Evolutionary conservation across 768 basidiomycete genomes (phyloP), one percentile per base, ranked within the genome.

Genomic region (Hemileccinum impolitum): DNA sequence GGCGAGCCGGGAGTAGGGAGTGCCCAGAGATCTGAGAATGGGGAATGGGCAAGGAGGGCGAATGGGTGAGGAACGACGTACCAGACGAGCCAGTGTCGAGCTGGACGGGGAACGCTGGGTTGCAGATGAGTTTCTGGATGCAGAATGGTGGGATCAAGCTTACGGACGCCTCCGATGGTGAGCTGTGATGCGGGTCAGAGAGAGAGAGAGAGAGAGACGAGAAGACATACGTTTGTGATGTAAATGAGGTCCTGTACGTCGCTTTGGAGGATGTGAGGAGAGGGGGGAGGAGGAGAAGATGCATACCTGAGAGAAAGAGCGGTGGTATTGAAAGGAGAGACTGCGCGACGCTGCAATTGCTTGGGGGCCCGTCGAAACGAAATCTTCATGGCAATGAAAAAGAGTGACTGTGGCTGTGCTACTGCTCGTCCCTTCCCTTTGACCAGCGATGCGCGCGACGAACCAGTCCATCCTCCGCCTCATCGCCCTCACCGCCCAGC

Each of bases 221-320:
- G 6, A 19, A 17, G 8, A 70, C 85, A 67, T 58, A 88, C 87
- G 61, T 91, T 83, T 47, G 82, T 78, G 48, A 90, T 77, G 57
- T 93, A 93, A 50, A 92, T 75, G 66, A 92, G 63, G 69, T 92
- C 90, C 52, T 83, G 78, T 23, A 82, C 77, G 54, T 85, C 80
- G 59, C 88, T 91, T 50, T 21, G 50, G 48, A 44, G 43, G 12
- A 14, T 44, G 43, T 50, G 21, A 5, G 10, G 3, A 1, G 5
- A 18, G 13, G 32, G 28, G 37, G 15, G 31, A 38, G 11, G 23
- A 21, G 21, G 23, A 10, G 15, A n/a, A n/a, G 25, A 17, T 23
- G 6, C 43, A 18, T 47, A 64, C 66, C 46, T 60, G 38, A 67
- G 58, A 1, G 66, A 57, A 28, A 69, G 51, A 0, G 48, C 45